Evolutionary conservation across 768 basidiomycete species (phyloP).

Genomic region (Tephrocybe sp.): DNA sequence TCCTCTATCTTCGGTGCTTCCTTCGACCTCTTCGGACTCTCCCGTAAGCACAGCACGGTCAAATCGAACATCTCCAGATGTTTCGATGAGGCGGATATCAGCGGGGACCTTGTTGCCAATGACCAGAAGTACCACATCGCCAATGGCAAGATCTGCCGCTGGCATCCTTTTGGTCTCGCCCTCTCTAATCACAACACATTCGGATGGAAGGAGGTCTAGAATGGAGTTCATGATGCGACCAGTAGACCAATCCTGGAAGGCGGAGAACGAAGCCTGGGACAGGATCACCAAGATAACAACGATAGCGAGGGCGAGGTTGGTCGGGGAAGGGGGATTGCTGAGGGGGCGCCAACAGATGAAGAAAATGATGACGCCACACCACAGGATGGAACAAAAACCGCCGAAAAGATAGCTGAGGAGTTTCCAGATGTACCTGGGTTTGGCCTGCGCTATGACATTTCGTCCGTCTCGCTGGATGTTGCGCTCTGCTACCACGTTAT

Average conservation of each 20-base stretch:
- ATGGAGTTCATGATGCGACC: conserved; percentile 20
- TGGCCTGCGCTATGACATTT: conserved; percentile 14
- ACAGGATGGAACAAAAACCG: conserved; percentile 20
- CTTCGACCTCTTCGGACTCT: conserved; percentile 45
- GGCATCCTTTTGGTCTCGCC: conserved; percentile 14
- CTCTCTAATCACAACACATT: conserved; percentile 16
- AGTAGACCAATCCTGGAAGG: conserved; percentile 17
- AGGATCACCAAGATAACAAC: conserved; percentile 14
- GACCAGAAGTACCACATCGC: conserved; percentile 14
- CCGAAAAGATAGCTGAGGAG: conserved; percentile 15
- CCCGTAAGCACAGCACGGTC: conserved; percentile 55
- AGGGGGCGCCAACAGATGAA: conserved; percentile 17
- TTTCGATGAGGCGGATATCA: conserved; percentile 52
- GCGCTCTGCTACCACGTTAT: conserved; percentile 11
- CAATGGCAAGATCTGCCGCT: conserved; percentile 13
- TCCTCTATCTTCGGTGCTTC: conserved; percentile 41
- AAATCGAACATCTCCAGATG: conserved; percentile 48
- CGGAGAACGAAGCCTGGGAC: conserved; percentile 14
- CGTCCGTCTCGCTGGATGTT: conserved; percentile 17
- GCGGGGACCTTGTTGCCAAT: conserved; percentile 19
- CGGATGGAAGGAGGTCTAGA: conserved; percentile 16
- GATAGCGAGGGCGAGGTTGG: conserved; percentile 19
- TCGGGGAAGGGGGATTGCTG: conserved; percentile 12
- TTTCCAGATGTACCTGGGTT: conserved; percentile 17
- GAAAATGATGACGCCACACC: conserved; percentile 17